Evolutionary conservation across 1,284 basidiomycete species (phyloP).

Genomic region (Sporisorium graminicola): DNA sequence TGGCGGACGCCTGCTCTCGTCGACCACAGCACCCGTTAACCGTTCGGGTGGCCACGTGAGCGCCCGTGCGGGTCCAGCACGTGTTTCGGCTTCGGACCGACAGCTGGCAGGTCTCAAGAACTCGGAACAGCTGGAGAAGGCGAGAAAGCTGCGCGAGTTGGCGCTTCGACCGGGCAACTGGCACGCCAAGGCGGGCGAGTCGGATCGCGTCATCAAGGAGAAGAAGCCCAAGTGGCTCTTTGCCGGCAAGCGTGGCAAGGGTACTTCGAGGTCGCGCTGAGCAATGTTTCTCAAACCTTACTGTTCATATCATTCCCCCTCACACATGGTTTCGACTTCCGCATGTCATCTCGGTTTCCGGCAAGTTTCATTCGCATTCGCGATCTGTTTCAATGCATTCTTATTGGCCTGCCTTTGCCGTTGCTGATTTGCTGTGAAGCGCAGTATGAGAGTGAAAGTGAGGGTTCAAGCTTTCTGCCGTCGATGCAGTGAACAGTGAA

Average conservation of each 20-base stretch:
- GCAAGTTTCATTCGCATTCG: not conserved
- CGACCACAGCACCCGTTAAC: slow-evolving; percentile 58
- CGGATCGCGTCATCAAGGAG: slow-evolving; percentile 66
- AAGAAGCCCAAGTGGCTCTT: slow-evolving; percentile 68
- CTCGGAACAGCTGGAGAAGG: slow-evolving; percentile 63
- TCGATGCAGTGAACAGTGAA: too few relatives aligned
- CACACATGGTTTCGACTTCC: slow-evolving; percentile 1
- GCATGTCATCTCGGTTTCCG: slow-evolving; percentile 25
- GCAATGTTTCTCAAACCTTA: not conserved
- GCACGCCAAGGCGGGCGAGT: slow-evolving; percentile 65
- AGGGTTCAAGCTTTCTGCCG: not conserved
- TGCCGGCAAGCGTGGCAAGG: slow-evolving; percentile 67
- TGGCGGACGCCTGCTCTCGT: slow-evolving; percentile 69
- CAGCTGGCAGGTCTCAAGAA: slow-evolving; percentile 61
- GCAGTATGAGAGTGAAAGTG: not conserved
- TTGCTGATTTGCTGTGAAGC: not conserved
- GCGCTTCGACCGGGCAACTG: slow-evolving; percentile 61
- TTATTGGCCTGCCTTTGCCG: too few relatives aligned
- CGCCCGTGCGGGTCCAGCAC: slow-evolving; percentile 63
- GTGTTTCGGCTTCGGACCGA: slow-evolving; percentile 63
- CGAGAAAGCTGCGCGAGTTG: slow-evolving; percentile 59
- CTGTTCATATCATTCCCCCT: not conserved
- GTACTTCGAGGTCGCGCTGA: slow-evolving; percentile 62
- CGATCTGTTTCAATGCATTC: slow-evolving; percentile 24
- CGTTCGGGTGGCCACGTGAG: slow-evolving; percentile 59